Base-by-base conservation (phyloP, 2,329 filamentous ascomycete genomes). In the Penicillium sp. region DNA sequence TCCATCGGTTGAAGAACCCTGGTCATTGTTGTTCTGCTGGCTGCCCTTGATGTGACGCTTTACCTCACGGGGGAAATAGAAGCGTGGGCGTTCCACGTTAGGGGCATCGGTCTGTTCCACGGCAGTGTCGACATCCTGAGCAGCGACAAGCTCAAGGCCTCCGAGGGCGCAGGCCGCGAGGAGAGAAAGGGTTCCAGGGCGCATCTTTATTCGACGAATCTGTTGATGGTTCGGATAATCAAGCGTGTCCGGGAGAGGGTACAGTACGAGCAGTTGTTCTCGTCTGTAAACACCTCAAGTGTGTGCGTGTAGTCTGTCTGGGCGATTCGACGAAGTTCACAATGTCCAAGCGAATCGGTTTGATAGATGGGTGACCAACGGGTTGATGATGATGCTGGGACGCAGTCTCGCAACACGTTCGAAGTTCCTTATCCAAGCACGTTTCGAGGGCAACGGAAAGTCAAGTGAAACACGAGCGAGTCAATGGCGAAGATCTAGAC, bases 81-180 rank as follows among this genome's bases (percentile, higher is more conserved):
- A 72, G 28, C 68, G 71, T 33, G 73, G 73, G 36, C 66, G 69
- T 42, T 71, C 60, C 16, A 65, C 63, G 48, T 65, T 62, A 10
- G 62, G 61, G 47, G 61, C 55, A 14, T 61, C 49, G 6, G 59
- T 55, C 31, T 42, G 69, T 37, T 71, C 60, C n/a, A 65, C 63
- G 48, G 63, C 60, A 44, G 61, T 53, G n/a, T 61, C 49, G 6
- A 58, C 53, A 28, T 67, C 65, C 45, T 68, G 59, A 29, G 72
- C 72, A 46, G 66, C 60, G 52, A 69, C 70, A 42, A 73, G 62
- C 48, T 73, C 58, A 31, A 71, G 48, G 45, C 69, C 65, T 46
- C 71, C 72, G 14, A 73, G 55, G 44, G 70, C 70, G 52, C 73
- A 65, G 43, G 68, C 70, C 49, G 67, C 65, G 37, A 75, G 56